These are phyloP conservation scores for Penicillium corylophilum DNA, from an alignment of 2,329 filamentous ascomycete species.

Conservation along the genomic window DNA sequence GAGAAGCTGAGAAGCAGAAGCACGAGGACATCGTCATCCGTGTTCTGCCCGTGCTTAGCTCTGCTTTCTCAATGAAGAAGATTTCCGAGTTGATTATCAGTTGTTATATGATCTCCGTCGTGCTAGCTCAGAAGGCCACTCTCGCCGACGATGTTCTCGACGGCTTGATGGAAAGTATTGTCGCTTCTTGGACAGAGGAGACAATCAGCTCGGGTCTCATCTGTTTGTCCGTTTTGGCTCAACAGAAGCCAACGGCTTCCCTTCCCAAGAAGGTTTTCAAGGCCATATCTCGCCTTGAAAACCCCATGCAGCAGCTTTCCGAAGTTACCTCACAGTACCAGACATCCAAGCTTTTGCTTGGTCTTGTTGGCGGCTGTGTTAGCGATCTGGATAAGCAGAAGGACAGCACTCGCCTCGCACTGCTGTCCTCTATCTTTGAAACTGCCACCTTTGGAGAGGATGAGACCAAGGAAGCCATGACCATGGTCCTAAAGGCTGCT, in stretches of 20 bases:
- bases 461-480: constrained; percentile 32
- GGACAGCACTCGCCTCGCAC: constrained; percentile 46
- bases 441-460: constrained; percentile 31
- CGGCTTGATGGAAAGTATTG: constrained; percentile 85
- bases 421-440: constrained; percentile 41
- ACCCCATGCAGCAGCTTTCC: constrained; percentile 32
- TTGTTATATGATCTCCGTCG: constrained; percentile 85
- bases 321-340: constrained; percentile 36
- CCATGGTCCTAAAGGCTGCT: constrained; percentile 34
- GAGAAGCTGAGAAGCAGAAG: constrained; percentile 73
- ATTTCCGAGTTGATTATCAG: constrained; percentile 78
- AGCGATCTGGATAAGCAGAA: constrained; percentile 34
- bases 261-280: constrained; percentile 70
- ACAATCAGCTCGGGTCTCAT: constrained; percentile 72
- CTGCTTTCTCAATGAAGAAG: constrained; percentile 72
- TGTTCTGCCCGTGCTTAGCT: constrained; percentile 69
- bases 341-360: constrained; percentile 37
- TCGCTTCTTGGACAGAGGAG: constrained; percentile 71
- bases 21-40: constrained; percentile 73
- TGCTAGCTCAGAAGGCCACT: constrained; percentile 78
- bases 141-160: constrained; percentile 79
- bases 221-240: constrained; percentile 77
- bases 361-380: constrained; percentile 37
- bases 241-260: constrained; percentile 69
- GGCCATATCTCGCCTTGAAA: constrained; percentile 37